Evolutionary conservation across 208 protist genomes (phyloP), one percentile per base, ranked within the genome.

Genomic region (Acanthamoeba castellanii): DNA sequence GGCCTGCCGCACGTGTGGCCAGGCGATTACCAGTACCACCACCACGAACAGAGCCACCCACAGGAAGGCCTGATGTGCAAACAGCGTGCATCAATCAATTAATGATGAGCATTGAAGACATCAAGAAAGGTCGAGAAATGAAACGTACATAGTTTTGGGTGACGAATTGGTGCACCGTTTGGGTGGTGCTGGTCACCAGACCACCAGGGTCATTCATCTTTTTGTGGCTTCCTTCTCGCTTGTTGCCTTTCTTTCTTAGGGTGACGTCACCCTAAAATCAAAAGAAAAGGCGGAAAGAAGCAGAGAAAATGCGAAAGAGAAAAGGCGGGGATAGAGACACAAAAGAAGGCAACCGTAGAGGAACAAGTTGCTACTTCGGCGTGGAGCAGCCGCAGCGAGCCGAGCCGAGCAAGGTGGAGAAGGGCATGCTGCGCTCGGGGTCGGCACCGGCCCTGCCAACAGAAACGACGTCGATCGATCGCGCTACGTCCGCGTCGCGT

Each of bases 131-230:
- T 50, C 0, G 50, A 14, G 7, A 0, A 30, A 27, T 16, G 30
- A 7, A 32, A 6, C 45, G 45, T 84, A 50, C 74, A 84, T 84
- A 84, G 74, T 84, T 84, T 84, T 84, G 74, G 42, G 37, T 52
- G 1, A 52, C 20, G 9, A 45, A 84, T 27, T 84, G 37, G 6
- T 84, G 74, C 14, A 84, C 14, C n/a, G 30, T 9, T 16, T 72
- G 66, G 66, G 30, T 37, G 30, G 74, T 84, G 74, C 20, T n/a
- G 37, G 37, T 16, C 74, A 84, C 37, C 42, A 45, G 30, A 37
- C 66, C 66, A 2, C 66, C 66, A 72, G 66, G 66, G 66, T 72
- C 66, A 18, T 37, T 32, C 66, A 72, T 72, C 61, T 68, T 25
- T 42, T 42, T 42, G 1, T 42, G 5, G 61, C 61, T 68, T 25